Evolutionary conservation across 2,329 filamentous ascomycete genomes (phyloP).

Genomic region (Botrytis tulipae): DNA sequence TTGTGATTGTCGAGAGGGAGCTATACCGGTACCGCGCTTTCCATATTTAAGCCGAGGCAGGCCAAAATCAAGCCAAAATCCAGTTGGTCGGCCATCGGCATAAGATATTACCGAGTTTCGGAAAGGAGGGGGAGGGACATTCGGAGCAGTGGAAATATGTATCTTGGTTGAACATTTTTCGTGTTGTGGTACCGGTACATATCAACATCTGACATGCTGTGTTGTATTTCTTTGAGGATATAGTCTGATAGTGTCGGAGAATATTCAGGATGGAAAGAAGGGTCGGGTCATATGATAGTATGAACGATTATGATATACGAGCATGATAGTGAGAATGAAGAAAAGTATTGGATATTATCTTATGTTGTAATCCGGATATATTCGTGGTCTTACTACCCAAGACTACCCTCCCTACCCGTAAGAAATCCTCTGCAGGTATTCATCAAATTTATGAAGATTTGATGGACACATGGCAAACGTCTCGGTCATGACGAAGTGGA

Average conservation of each 20-base stretch:
- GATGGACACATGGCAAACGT: background rate
- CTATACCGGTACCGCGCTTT: constrained; percentile 1
- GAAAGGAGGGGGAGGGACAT: constrained; percentile 10
- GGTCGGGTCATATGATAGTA: constrained; percentile 13
- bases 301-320: background rate
- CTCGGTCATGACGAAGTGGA: background rate
- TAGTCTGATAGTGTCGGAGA: background rate
- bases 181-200: background rate
- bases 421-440: background rate
- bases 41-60: constrained; percentile 17
- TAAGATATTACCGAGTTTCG: constrained; percentile 6
- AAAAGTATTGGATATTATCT: background rate
- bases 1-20: constrained; percentile 7
- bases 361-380: background rate
- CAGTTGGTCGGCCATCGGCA: background rate
- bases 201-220: background rate
- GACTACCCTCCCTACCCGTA: too few species aligned
- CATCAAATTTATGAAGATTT: background rate
- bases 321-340: background rate
- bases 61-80: constrained; percentile 4
- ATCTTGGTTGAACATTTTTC: background rate
- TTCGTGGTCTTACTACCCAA: constrained; percentile 12
- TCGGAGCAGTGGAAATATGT: background rate
- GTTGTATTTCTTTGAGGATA: background rate
- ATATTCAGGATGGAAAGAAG: background rate